Evolutionary conservation across 176 grass and related monocot species (phyloP).

Genomic region (Lolium multiflorum): DNA sequence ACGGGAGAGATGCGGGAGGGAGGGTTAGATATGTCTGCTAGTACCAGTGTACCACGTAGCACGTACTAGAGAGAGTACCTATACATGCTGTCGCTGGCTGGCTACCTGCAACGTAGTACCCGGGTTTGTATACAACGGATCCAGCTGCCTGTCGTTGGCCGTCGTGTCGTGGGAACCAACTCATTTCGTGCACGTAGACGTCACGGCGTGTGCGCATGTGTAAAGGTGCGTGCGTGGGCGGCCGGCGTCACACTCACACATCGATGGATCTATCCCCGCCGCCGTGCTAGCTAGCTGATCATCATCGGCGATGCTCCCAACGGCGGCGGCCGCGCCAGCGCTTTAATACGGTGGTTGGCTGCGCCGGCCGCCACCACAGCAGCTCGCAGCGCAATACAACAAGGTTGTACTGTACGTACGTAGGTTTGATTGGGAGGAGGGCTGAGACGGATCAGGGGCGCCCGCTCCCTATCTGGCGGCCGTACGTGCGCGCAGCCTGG

Average conservation of each 20-base stretch:
- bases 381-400: not conserved
- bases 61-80: too few relatives aligned
- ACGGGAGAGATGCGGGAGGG: too few relatives aligned
- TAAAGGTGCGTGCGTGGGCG: too few relatives aligned
- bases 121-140: too few relatives aligned
- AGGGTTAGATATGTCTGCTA: too few relatives aligned
- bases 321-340: not conserved
- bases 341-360: slow-evolving; percentile 40
- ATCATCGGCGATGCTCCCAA: not conserved
- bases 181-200: not conserved
- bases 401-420: not conserved
- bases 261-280: not conserved
- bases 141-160: not conserved
- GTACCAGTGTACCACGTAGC: too few relatives aligned
- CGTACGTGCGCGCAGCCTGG: not conserved
- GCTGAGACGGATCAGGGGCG: not conserved
- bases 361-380: not conserved
- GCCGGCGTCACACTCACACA: slow-evolving; percentile 3
- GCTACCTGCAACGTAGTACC: too few relatives aligned
- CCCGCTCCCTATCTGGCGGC: slow-evolving; percentile 23
- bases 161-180: not conserved
- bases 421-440: not conserved
- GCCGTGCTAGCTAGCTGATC: slow-evolving; percentile 24
- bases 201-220: not conserved
- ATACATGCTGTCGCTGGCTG: too few relatives aligned